Evolutionary conservation across 2,329 filamentous ascomycete genomes (phyloP), one percentile per base, ranked within the genome.

Genomic region (Fusarium nematophilum): DNA sequence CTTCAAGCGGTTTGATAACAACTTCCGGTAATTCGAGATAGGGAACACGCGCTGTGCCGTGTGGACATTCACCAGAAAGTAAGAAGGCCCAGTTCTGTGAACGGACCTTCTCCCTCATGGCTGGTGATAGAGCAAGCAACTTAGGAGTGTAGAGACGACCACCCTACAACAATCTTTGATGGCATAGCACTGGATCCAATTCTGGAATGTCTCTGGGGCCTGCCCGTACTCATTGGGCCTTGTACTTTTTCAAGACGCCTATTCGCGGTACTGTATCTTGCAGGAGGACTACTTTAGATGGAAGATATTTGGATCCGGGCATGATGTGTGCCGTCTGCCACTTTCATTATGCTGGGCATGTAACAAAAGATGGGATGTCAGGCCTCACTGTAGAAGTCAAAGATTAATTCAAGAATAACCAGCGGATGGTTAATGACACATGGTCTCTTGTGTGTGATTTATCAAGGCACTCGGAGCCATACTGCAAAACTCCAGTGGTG

Each of bases 1-100:
- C 8, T 99, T 97, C 83, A 99, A 98, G 86, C 91, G 95, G 59
- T 99, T 99, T 69, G 86, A 89, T 76, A 87, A 87, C 78, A 88
- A 87, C 80, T 88, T 86, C 75, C 82, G 85, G 69, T 88, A 68
- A 69, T 43, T 31, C 47, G 23, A 58, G 34, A 23, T 33, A 46
- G 44, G 25, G 30, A 27, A 34, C 40, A 46, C 14, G 27, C 36
- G 30, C 43, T 54, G 48, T 39, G 33, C 23, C 27, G 26, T 33
- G 43, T 46, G 26, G 18, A 27, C n/a, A n/a, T 36, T 44, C 34
- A 42, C 34, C 11, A 18, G 11, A 39, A 30, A 44, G n/a, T n/a
- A 43, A 53, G 21, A 11, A 27, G 44, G 43, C 49, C 46, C 34
- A 53, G 58, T 62, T 68, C 58, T 64, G 66, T 36, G 65, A 64